Conservation (phyloP, 169 alveolate genomes). For the Eimeria sp. region DNA sequence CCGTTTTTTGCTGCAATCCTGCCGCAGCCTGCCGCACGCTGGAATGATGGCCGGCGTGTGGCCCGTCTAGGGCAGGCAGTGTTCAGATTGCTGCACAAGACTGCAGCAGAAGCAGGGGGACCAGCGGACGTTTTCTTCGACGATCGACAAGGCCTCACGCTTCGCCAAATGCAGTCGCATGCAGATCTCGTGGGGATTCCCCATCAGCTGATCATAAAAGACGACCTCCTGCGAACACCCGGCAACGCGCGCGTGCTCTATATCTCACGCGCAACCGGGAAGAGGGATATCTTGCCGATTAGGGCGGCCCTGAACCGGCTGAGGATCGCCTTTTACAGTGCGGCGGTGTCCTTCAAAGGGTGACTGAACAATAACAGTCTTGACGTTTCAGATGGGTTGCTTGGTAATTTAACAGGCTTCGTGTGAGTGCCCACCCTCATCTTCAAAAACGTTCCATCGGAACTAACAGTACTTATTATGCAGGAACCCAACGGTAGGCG, state of each 20-base stretch:
- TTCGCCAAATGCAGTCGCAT: conserved; percentile 69
- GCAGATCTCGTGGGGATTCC: conserved; percentile 71
- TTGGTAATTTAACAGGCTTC: not conserved
- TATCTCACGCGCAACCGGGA: conserved; percentile 35
- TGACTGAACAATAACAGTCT: conserved; percentile 19
- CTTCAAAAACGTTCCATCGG: not conserved
- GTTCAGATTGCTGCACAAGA: conserved; percentile 24
- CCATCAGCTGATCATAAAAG: conserved; percentile 47
- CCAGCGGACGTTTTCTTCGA: conserved; percentile 54
- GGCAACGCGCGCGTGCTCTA: conserved; percentile 46
- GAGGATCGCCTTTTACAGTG: not conserved
- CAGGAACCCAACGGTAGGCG: not conserved
- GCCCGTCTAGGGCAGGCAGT: conserved; percentile 49
- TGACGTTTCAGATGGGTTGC: not conserved
- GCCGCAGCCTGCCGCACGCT: conserved; percentile 70
- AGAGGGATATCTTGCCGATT: conserved; percentile 26
- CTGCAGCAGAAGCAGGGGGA: conserved; percentile 51
- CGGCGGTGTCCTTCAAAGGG: not conserved
- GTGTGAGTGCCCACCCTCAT: not conserved
- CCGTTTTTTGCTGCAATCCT: conserved; percentile 45
- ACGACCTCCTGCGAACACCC: conserved; percentile 20
- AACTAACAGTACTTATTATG: not conserved
- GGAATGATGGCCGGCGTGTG: conserved; percentile 19
- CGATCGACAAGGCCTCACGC: conserved; percentile 65
- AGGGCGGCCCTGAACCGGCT: conserved; percentile 46